These are phyloP conservation scores for Cladophialophora exuberans DNA, from an alignment of 2,329 filamentous ascomycete genomes.

Conservation along the genomic window DNA sequence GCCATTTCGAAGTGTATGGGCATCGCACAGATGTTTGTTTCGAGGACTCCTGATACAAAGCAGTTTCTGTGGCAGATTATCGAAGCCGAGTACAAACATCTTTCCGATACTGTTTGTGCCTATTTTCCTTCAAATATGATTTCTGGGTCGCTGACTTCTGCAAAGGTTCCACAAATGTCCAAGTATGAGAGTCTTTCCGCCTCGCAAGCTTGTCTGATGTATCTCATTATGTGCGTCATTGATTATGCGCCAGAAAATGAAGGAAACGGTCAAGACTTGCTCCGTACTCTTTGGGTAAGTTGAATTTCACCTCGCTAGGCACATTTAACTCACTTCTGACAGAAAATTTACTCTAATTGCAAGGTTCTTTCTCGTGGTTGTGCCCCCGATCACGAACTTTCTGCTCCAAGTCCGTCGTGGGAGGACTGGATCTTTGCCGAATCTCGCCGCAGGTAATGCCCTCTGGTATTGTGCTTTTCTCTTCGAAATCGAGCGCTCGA, in stretches of 20 bases:
- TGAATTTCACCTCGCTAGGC: not conserved
- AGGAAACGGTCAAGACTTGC: constrained; percentile 14
- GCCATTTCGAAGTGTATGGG: constrained; percentile 32
- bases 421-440: constrained; percentile 34
- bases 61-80: constrained; percentile 21
- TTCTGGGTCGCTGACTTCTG: not conserved
- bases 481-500: not conserved
- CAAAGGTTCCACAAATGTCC: not conserved
- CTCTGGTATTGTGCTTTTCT: not conserved
- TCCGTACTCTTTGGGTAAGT: constrained; percentile 1
- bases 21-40: constrained; percentile 34
- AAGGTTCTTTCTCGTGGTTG: not conserved
- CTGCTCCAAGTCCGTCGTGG: constrained; percentile 22
- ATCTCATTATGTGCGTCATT: constrained; percentile 30
- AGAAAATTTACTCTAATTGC: not conserved
- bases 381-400: constrained; percentile 4
- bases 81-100: not conserved
- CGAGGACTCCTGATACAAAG: constrained; percentile 24
- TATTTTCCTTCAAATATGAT: not conserved
- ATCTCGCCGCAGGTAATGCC: constrained; percentile 28
- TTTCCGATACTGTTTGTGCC: not conserved
- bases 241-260: constrained; percentile 10
- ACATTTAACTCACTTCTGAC: not conserved
- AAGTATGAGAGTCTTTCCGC: constrained; percentile 24
- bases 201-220: constrained; percentile 28